A percentile compares a stretch with the other conserved stretches of the same genome.
Conservation (phyloP, 306 rosid genomes). For the Astragalus glycyphyllos region DNA sequence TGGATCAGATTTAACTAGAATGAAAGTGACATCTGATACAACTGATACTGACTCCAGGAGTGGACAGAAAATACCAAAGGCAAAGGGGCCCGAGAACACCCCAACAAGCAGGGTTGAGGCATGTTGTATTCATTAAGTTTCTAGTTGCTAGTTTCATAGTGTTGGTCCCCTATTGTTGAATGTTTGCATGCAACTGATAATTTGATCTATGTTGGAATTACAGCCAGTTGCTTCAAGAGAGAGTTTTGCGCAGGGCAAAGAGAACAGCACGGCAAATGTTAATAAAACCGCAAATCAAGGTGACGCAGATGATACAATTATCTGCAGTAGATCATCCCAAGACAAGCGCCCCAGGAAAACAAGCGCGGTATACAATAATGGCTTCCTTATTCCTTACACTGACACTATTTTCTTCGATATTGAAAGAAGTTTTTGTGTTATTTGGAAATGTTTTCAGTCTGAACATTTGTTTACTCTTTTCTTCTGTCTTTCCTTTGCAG, state of each 20-base stretch:
- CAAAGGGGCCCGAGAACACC: conserved; percentile 64
- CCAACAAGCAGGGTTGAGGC: conserved; percentile 81
- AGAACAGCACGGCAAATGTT: conserved; percentile 54
- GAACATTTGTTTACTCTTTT: not conserved
- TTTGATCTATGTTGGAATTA: conserved; percentile 9
- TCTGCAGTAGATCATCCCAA: conserved; percentile 62
- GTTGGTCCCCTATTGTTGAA: not conserved
- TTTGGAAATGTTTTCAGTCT: conserved; percentile 19
- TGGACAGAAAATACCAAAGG: conserved; percentile 57
- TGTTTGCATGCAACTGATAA: conserved; percentile 22
- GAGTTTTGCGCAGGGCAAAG: conserved; percentile 69
- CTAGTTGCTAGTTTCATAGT: conserved; percentile 1
- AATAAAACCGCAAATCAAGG: conserved; percentile 51
- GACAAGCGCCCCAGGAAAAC: conserved; percentile 83
- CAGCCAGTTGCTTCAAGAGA: conserved; percentile 92
- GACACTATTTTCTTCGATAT: conserved; percentile 24
- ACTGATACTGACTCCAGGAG: conserved; percentile 57
- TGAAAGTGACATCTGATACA: conserved; percentile 67
- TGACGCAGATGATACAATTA: conserved; percentile 62
- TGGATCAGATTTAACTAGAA: conserved; percentile 94
- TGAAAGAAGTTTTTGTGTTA: conserved; percentile 5
- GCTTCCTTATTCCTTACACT: conserved; percentile 29
- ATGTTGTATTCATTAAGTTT: conserved; percentile 35
- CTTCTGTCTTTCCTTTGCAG: conserved; percentile 49
- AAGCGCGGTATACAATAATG: conserved; percentile 68